Percentiles rank a stretch among this genome's conserved stretches.
phyloP scores from a whole-genome alignment of 1,284 basidiomycete genomes.

The Flammula alnicola region DNA sequence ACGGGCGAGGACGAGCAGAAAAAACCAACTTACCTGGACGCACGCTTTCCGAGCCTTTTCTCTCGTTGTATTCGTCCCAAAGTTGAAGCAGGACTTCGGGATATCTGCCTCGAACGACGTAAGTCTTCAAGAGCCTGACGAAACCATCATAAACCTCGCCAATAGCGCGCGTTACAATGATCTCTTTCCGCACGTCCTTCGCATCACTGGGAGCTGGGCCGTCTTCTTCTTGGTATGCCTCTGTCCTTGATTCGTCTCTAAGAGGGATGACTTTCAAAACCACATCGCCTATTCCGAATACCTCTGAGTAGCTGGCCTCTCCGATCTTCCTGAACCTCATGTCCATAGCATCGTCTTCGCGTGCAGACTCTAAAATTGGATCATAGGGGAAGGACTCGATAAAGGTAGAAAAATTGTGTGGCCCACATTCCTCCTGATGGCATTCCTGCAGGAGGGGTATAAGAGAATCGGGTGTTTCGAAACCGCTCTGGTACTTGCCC shows the following conservation, averaged over 20 bases:
- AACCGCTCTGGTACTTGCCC: constrained; percentile 22
- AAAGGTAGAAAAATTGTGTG: constrained; percentile 79
- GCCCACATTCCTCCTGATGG: constrained; percentile 53
- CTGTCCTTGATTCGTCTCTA: constrained; percentile 47
- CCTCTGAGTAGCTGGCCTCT: constrained; percentile 96
- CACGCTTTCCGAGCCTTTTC: constrained; percentile 81
- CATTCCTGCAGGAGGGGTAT: constrained; percentile 69
- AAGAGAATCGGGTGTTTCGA: constrained; percentile 53
- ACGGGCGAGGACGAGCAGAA: constrained; percentile 5
- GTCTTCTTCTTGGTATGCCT: constrained; percentile 44
- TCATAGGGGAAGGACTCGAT: constrained; percentile 79
- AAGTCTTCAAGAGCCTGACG: constrained; percentile 78
- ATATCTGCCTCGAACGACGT: constrained; percentile 86
- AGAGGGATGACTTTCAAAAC: constrained; percentile 90
- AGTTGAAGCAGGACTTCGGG: constrained; percentile 76
- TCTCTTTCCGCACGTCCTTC: constrained; percentile 84
- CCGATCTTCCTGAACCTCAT: constrained; percentile 81
- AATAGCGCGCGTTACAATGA: constrained; percentile 84
- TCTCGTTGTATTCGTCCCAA: constrained; percentile 85
- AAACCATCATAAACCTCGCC: constrained; percentile 77
- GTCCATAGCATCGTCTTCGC: constrained; percentile 20
- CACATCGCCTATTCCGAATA: constrained; percentile 86
- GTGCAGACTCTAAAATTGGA: constrained; percentile 50
- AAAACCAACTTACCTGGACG: constrained; percentile 70
- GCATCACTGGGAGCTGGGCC: constrained; percentile 71